Evolutionary conservation across 1,284 basidiomycete genomes (phyloP).

Genomic region (Takashimella koratensis): DNA sequence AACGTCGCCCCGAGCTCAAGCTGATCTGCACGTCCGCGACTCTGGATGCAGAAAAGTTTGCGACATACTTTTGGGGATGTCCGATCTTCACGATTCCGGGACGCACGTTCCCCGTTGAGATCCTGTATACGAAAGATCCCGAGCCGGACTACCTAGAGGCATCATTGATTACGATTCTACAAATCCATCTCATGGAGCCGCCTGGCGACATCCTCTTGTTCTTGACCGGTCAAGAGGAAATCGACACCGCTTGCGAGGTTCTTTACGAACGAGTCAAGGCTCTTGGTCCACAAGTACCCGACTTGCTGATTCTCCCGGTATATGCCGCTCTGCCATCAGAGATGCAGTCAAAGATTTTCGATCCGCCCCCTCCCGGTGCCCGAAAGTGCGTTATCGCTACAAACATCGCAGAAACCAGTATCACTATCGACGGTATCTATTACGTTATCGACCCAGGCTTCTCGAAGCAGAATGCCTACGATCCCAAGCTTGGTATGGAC

Average conservation of each 20-base stretch:
- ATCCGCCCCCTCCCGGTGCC: slow-evolving; percentile 91
- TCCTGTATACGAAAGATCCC: slow-evolving; percentile 96
- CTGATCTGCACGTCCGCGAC: slow-evolving; percentile 98
- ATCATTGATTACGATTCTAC: slow-evolving; percentile 97
- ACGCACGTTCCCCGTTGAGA: slow-evolving; percentile 96
- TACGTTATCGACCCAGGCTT: slow-evolving; percentile 99
- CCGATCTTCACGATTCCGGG: slow-evolving; percentile 99
- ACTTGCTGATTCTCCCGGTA: slow-evolving; percentile 92
- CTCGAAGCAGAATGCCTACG: slow-evolving; percentile 98
- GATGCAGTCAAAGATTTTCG: slow-evolving; percentile 96
- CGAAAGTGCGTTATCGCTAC: slow-evolving; percentile 98
- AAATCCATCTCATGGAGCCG: slow-evolving; percentile 97
- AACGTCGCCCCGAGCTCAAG: slow-evolving; percentile 89
- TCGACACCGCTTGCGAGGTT: slow-evolving; percentile 96
- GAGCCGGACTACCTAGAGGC: slow-evolving; percentile 98
- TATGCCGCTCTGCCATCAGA: slow-evolving; percentile 97
- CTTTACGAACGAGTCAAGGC: slow-evolving; percentile 98
- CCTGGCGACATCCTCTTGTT: slow-evolving; percentile 95
- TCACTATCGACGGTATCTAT: slow-evolving; percentile 98
- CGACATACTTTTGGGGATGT: slow-evolving; percentile 96
- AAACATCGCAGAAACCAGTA: slow-evolving; percentile 96
- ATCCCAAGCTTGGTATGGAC: slow-evolving; percentile 96
- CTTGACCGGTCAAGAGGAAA: slow-evolving; percentile 98
- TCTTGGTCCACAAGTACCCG: slow-evolving; percentile 92
- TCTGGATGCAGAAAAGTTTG: slow-evolving; percentile 98